Evolutionary conservation across 2,329 filamentous ascomycete species (phyloP).

Genomic region (Clonostachys chloroleuca): DNA sequence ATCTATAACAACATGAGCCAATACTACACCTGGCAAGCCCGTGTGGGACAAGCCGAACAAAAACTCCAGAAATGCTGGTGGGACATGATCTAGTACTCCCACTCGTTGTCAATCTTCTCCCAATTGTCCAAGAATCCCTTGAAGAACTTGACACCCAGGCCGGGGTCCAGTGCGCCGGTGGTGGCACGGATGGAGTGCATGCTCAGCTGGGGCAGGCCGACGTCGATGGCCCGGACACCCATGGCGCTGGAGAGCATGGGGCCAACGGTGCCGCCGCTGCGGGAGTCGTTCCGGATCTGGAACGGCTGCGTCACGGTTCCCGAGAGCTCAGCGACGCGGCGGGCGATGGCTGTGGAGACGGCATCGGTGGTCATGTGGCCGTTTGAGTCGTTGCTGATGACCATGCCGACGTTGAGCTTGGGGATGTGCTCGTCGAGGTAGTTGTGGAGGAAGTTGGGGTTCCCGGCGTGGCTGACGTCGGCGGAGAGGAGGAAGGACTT

Average conservation of each 20-base stretch:
- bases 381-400: constrained; percentile 77
- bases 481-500: constrained; percentile 89
- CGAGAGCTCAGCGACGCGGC: constrained; percentile 70
- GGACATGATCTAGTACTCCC: constrained; percentile 31
- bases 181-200: constrained; percentile 94
- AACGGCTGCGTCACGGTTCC: constrained; percentile 77
- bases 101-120: constrained; percentile 81
- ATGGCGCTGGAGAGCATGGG: constrained; percentile 80
- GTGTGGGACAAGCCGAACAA: neutral
- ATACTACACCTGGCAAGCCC: neutral
- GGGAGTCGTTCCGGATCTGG: constrained; percentile 89
- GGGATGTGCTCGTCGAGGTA: constrained; percentile 87
- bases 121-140: constrained; percentile 85
- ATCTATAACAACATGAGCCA: neutral
- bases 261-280: constrained; percentile 91
- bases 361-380: constrained; percentile 96
- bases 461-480: constrained; percentile 90
- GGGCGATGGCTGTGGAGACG: constrained; percentile 76
- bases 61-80: constrained; percentile 2
- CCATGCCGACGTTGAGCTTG: constrained; percentile 81
- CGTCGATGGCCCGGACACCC: constrained; percentile 80
- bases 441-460: constrained; percentile 83
- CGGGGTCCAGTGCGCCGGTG: constrained; percentile 80
- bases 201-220: constrained; percentile 83
- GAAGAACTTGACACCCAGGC: constrained; percentile 82